phyloP scores from a whole-genome alignment of 2,329 filamentous ascomycete species.

The Colletotrichum chlorophyti region DNA sequence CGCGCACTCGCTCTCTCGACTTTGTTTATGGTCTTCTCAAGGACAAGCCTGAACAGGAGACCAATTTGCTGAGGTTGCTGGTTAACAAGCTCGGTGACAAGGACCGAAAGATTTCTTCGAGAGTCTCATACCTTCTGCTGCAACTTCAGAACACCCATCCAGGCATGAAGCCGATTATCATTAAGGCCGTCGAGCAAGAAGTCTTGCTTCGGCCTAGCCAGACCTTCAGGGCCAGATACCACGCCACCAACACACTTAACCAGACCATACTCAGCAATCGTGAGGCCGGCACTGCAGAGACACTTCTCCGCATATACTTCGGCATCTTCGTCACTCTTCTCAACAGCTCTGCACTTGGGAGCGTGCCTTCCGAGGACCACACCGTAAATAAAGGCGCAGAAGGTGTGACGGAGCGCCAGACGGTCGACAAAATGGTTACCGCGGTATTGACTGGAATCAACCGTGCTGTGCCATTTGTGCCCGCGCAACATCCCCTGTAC shows the following conservation, averaged over 20 bases:
- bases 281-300: constrained; percentile 81
- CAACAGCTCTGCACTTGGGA: constrained; percentile 50
- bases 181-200: constrained; percentile 85
- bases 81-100: constrained; percentile 98
- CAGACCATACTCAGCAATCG: constrained; percentile 90
- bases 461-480: constrained; percentile 91
- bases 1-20: constrained; percentile 84
- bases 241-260: constrained; percentile 94
- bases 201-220: constrained; percentile 88
- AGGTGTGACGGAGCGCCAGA: constrained; percentile 63
- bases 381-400: too few species aligned
- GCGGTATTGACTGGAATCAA: constrained; percentile 94
- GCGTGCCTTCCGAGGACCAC: background rate
- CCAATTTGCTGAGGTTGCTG: constrained; percentile 86
- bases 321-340: constrained; percentile 83
- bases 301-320: constrained; percentile 91
- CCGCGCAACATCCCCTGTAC: constrained; percentile 77
- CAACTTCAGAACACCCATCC: constrained; percentile 90
- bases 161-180: constrained; percentile 89
- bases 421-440: constrained; percentile 90
- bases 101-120: constrained; percentile 93
- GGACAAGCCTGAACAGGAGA: constrained; percentile 96
- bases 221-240: constrained; percentile 89
- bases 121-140: constrained; percentile 90
- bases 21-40: constrained; percentile 91